Evolutionary conservation across 2,329 filamentous ascomycete species (phyloP), one percentile per base, ranked within the genome.

Genomic region (Aspergillus spinulosporus): DNA sequence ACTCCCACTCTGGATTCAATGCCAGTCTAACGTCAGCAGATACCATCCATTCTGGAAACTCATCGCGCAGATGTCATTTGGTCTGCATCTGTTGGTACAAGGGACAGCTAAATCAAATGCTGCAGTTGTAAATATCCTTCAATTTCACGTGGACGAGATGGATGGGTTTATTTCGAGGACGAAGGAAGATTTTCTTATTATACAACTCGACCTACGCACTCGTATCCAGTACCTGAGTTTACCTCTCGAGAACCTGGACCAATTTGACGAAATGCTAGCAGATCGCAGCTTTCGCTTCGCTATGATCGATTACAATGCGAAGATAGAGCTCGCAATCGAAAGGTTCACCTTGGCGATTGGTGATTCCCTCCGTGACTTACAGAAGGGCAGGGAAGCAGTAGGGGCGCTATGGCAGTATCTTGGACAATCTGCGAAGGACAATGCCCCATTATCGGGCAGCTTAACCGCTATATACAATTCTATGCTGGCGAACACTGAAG

Each of bases 401-500:
- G 84, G 85, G 56, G 88, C 90, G 52, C 88, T 97, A 51, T 86
- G 86, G 54, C 79, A 83, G 54, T 97, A 96, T 72, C 78, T 97
- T 48, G 79, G 82, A 4, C 78, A 84, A 34, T 83, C 95, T 59
- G 81, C 84, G 45, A 78, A 85, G 37, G 80, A 83, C 3, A 79
- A 81, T 62, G 85, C 84, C 71, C 81, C 85, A 55, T 75, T 81
- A 50, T 76, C 82, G 12, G 72, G 76, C 28, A 84, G 88, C 47
- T 83, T 89, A 21, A 80, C 82, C 36, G 86, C 89, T 46, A 90
- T 96, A 15, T 94, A 89, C 64, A 84, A 87, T 40, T 91, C 92
- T 37, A 97, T 97, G 92, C 88, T 89, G 67, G 90, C 90, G 34
- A 97, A 97, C 65, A 88, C 92, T 6, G 89, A 95, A 61, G 92